Evolutionary conservation across 2,329 filamentous ascomycete species (phyloP), one percentile per base, ranked within the genome.

Genomic region (Penicillium sp.): DNA sequence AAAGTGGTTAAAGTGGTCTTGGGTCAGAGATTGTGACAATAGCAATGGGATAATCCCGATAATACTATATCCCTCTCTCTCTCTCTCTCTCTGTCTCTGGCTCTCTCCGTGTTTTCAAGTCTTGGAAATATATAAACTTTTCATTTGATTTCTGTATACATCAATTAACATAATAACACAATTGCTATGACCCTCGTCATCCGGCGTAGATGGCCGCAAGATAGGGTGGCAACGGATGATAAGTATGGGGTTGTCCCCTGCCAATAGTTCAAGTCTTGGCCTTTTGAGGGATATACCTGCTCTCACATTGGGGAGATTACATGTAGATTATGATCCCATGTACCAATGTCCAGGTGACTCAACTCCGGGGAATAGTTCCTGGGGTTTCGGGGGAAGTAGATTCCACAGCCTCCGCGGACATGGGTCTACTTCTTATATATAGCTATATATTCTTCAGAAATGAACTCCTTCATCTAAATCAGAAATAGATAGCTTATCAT

Each of bases 1-100:
- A 41, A 29, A 1, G 42, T 42, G 35, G n/a, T 43, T 23, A 25
- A 21, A 21, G 17, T 33, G 33, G 33, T 50, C 8, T 9, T 21
- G 48, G 43, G 43, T 46, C 47, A 54, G 48, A 54, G 60, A 60
- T 58, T 62, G 66, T 67, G 65, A 67, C 65, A 67, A 55, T 53
- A 67, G 56, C 52, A 67, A 67, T 67, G 64, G 64, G 61, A 67
- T 67, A 67, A 67, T 45, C 45, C 23, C 33, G 23, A 47, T 27
- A 43, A 43, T 43, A 27, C 9, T 17, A 31, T 31, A 12, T 51
- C 31, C 12, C 29, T 27, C 15, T 23, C 23, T 31, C 5, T 31
- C 5, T 17, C 15, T 31, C 27, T 31, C 3, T 15, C 9, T 21
- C 2, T 21, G 6, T 47, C 45, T n/a, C 25, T 25, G 25, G 25